These are phyloP conservation scores for Alternaria sp. DNA, from an alignment of 2,329 filamentous ascomycete species.

Conservation along the genomic window DNA sequence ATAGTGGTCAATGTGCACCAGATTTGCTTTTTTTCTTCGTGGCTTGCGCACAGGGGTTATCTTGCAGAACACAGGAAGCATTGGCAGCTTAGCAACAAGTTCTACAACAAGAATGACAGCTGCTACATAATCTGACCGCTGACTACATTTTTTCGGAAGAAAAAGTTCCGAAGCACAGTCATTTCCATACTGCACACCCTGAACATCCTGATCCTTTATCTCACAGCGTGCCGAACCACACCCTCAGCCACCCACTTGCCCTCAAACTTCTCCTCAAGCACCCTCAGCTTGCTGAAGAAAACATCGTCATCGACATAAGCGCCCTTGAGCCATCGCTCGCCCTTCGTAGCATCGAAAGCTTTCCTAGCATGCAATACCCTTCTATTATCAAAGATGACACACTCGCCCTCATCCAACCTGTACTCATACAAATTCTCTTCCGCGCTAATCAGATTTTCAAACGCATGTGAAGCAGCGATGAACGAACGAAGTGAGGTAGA, in stretches of 20 bases:
- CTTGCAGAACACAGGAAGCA: no score
- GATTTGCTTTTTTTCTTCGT: background rate
- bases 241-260: constrained; percentile 49
- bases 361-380: constrained; percentile 83
- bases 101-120: no score
- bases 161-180: background rate
- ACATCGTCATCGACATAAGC: constrained; percentile 79
- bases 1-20: background rate
- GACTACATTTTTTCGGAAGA: background rate
- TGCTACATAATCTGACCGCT: background rate
- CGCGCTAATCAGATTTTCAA: constrained; percentile 67
- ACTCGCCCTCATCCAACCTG: constrained; percentile 81
- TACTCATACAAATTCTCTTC: constrained; percentile 70
- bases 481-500: constrained; percentile 42
- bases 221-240: constrained; percentile 35
- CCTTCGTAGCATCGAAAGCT: constrained; percentile 73
- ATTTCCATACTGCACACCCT: background rate
- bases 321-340: constrained; percentile 83
- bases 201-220: constrained; percentile 1
- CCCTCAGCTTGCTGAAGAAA: constrained; percentile 59
- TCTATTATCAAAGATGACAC: constrained; percentile 90
- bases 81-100: no score
- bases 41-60: no score
- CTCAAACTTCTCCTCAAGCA: constrained; percentile 51
- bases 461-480: constrained; percentile 59